phyloP scores from a whole-genome alignment of 2,329 filamentous ascomycete species.

The Trichothecium roseum region DNA sequence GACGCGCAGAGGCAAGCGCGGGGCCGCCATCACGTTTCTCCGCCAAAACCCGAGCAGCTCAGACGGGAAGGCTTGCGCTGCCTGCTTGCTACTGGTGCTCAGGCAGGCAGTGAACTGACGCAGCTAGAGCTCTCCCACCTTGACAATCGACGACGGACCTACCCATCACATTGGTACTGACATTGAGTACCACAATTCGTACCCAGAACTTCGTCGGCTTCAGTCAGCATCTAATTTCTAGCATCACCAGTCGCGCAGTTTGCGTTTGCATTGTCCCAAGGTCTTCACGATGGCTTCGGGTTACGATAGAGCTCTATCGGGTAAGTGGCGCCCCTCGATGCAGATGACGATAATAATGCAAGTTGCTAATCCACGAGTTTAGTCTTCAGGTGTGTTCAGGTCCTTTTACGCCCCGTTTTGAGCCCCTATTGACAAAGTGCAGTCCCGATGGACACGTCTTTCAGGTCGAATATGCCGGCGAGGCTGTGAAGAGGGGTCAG shows the following conservation, averaged over 20 bases:
- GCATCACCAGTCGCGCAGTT: no score
- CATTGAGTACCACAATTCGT: no score
- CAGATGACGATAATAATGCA: not conserved
- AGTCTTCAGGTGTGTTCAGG: constrained; percentile 67
- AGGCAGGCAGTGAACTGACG: constrained; percentile 9
- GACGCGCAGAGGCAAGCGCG: constrained; percentile 1
- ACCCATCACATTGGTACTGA: not conserved
- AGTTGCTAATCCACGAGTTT: constrained; percentile 29
- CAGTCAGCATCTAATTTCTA: no score
- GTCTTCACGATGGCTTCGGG: constrained; percentile 66
- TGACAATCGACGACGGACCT: not conserved
- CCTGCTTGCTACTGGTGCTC: constrained; percentile 12
- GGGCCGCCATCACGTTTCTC: constrained; percentile 18
- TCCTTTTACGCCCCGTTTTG: not conserved
- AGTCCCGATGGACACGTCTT: constrained; percentile 99
- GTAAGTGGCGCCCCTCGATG: constrained; percentile 43
- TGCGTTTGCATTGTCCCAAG: no score
- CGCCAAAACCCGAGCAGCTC: constrained; percentile 8
- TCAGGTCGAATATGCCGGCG: constrained; percentile 98
- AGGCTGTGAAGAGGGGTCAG: constrained; percentile 94
- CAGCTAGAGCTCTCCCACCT: constrained; percentile 5
- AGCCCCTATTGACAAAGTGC: constrained; percentile 26
- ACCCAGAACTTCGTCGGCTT: no score
- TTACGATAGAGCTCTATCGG: constrained; percentile 98
- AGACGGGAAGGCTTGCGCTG: constrained; percentile 10